Conservation (phyloP, 106 monocot species). For the Posidonia australis region DNA sequence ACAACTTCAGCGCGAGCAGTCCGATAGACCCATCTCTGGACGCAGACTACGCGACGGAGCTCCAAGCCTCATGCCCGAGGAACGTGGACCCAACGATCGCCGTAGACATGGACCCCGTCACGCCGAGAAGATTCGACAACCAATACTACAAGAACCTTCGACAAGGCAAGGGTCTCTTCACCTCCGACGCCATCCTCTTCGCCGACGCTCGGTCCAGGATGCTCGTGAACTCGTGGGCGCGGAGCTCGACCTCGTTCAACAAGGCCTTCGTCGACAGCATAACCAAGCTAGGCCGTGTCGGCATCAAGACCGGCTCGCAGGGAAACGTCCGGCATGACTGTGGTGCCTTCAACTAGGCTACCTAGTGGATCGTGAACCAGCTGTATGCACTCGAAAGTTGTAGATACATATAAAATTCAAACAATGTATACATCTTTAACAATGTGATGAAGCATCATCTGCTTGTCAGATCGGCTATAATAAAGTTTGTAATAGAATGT, state of each 20-base stretch:
- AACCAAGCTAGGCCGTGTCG: slow-evolving; percentile 46
- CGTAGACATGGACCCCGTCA: slow-evolving; percentile 47
- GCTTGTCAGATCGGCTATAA: too few relatives aligned
- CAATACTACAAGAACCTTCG: slow-evolving; percentile 64
- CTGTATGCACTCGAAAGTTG: too few relatives aligned
- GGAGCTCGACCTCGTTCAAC: slow-evolving; percentile 18
- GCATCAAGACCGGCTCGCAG: slow-evolving; percentile 40
- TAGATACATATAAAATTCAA: too few relatives aligned
- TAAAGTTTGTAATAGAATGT: too few relatives aligned
- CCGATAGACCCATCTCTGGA: slow-evolving; percentile 37
- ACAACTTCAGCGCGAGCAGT: slow-evolving; percentile 21
- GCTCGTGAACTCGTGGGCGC: slow-evolving; percentile 28
- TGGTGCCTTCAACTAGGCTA: slow-evolving; percentile 21
- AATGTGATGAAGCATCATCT: too few relatives aligned
- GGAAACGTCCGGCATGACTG: slow-evolving; percentile 43
- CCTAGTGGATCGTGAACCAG: too few relatives aligned
- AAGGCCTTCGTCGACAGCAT: slow-evolving; percentile 30
- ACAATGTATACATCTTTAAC: too few relatives aligned
- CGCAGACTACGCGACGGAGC: slow-evolving; percentile 29
- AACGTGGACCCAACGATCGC: slow-evolving; percentile 30
- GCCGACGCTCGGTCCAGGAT: slow-evolving; percentile 30
- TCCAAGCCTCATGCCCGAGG: slow-evolving; percentile 28
- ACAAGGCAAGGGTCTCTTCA: slow-evolving; percentile 48
- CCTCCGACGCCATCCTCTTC: slow-evolving; percentile 48
- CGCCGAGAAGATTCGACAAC: slow-evolving; percentile 53